Evolutionary conservation across 306 rosid species (phyloP), one percentile per base, ranked within the genome.

Genomic region (Vicia sativa): DNA sequence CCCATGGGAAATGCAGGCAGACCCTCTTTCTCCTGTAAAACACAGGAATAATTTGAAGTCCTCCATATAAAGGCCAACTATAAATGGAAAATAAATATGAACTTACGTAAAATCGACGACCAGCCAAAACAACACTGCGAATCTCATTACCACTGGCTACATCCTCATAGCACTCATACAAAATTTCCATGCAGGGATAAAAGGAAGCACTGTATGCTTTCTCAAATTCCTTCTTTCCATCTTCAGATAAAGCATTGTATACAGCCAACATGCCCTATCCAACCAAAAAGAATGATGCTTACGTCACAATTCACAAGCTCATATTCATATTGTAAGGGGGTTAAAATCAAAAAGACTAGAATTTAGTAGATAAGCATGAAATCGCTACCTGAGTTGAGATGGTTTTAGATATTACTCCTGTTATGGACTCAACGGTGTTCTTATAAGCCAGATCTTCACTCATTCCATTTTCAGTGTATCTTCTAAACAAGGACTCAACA

Each of bases 1-100:
- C 99, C 99, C 97, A 95, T 95, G 29, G 99, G 99, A 70, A 95
- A 95, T 9, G 99, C 92, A 55, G 99, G 97, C 21, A 90, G 83
- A 75, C 97, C 99, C 41, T 95, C 97, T 77, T 95, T 95, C 70
- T 95, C 97, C 99, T 93, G 86, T 28, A 85, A 77, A 72, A 55
- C 1, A 68, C 42, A 70, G n/a, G 45, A 18, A 75, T 18, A 71
- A 31, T 41, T 60, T n/a, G 62, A 15, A 26, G 55, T 26, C 31
- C 34, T 11, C 58, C 43, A 8, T 31, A 15, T n/a, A 12, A 72
- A 14, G 35, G 28, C 23, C 50, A 42, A 57, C 62, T 28, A 42
- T 37, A 13, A 14, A 44, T 0, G 42, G 23, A 42, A 70, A 54
- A 12, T 11, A 41, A 77, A 65, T 7, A 26, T 46, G 26, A 38